Evolutionary conservation across 2,329 filamentous ascomycete genomes (phyloP).

Genomic region (Xylaria digitata): DNA sequence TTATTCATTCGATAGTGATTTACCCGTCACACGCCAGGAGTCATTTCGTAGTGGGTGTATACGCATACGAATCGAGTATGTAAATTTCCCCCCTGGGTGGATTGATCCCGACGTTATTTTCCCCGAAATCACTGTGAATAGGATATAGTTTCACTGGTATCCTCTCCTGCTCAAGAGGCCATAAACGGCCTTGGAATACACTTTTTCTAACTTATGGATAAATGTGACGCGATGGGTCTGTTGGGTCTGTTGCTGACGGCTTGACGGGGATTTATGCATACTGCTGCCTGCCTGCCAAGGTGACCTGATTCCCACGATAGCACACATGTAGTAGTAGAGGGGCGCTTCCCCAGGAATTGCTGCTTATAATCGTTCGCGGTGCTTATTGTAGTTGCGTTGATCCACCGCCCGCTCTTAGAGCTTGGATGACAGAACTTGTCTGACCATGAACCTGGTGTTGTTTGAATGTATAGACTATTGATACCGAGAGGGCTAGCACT

Average conservation of each 20-base stretch:
- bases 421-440: no score
- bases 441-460: neutral
- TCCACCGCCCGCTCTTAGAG: neutral
- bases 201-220: neutral
- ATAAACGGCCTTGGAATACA: conserved; percentile 15
- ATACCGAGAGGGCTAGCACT: neutral
- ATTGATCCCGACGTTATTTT: conserved; percentile 12
- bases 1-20: conserved; percentile 1
- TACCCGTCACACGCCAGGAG: conserved; percentile 10
- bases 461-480: neutral
- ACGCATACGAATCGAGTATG: conserved; percentile 19
- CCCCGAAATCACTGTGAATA: conserved; percentile 18
- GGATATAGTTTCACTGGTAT: conserved; percentile 34
- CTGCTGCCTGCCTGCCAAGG: neutral
- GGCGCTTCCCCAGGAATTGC: neutral
- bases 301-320: neutral
- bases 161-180: conserved; percentile 23
- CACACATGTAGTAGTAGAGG: neutral
- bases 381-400: neutral
- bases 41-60: conserved; percentile 9
- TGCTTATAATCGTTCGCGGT: no score
- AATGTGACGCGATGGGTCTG: no score
- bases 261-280: no score
- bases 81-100: no score
- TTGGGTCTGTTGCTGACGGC: no score